These are phyloP conservation scores for Lachancea quebecensis DNA, from an alignment of 805 yeast species.

Conservation along the genomic window DNA sequence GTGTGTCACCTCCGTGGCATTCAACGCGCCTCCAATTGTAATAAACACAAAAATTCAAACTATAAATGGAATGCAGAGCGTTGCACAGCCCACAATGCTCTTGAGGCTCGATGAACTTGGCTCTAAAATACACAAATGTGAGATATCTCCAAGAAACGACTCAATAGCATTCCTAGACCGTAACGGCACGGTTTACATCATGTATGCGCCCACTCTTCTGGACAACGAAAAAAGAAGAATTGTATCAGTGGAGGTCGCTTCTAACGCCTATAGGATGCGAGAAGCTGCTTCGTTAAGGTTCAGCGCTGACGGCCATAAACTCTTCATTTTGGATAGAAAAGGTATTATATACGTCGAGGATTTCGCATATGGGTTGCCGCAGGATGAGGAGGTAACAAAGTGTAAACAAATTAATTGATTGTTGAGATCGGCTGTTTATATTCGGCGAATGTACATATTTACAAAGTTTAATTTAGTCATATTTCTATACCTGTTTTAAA, in stretches of 20 bases:
- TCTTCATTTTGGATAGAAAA: constrained; percentile 71
- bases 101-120: constrained; percentile 76
- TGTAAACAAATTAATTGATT: constrained; percentile 47
- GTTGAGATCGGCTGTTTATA: neutral
- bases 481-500: neutral
- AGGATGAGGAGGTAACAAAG: constrained; percentile 57
- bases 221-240: constrained; percentile 46
- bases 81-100: constrained; percentile 55
- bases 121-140: constrained; percentile 62
- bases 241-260: constrained; percentile 62
- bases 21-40: constrained; percentile 58
- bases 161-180: constrained; percentile 75
- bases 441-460: neutral
- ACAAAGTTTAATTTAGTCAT: neutral
- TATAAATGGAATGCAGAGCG: constrained; percentile 33
- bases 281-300: constrained; percentile 78
- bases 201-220: constrained; percentile 54
- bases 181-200: constrained; percentile 66
- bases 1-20: constrained; percentile 54
- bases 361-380: constrained; percentile 80
- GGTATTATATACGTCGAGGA: constrained; percentile 76
- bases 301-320: constrained; percentile 73
- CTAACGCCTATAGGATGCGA: constrained; percentile 60
- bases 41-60: constrained; percentile 55
- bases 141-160: constrained; percentile 80